Percentiles rank a stretch among this genome's conserved stretches.
These are phyloP conservation scores for Xylariales sp. DNA, from an alignment of 2,329 filamentous ascomycete species.

Conservation along the genomic window DNA sequence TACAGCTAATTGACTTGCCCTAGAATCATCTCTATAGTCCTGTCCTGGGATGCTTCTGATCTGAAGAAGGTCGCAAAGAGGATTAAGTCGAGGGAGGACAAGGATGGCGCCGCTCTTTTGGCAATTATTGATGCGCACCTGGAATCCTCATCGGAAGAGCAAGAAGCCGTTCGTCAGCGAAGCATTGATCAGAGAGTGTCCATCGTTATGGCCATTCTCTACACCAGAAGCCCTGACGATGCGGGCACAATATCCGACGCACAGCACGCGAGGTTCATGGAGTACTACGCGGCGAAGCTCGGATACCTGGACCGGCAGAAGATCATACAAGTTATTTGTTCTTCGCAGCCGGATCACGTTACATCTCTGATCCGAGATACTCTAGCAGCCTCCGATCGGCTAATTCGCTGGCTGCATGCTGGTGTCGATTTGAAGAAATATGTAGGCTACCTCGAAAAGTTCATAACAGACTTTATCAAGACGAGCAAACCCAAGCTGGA, in stretches of 20 bases:
- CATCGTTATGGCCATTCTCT: conserved; percentile 64
- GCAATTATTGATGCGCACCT: conserved; percentile 57
- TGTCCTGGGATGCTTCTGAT: conserved; percentile 69
- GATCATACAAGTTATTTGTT: conserved; percentile 63
- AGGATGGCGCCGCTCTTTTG: conserved; percentile 57
- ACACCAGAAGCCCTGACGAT: conserved; percentile 41
- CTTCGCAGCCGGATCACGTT: conserved; percentile 66
- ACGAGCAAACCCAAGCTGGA: conserved; percentile 41
- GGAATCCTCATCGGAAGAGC: conserved; percentile 45
- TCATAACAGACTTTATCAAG: conserved; percentile 68
- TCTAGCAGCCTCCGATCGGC: conserved; percentile 66
- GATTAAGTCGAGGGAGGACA: conserved; percentile 58
- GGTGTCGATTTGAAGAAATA: conserved; percentile 68
- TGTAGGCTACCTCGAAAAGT: conserved; percentile 61
- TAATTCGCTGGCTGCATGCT: conserved; percentile 69
- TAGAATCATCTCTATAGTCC: conserved; percentile 68
- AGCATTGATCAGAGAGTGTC: conserved; percentile 51
- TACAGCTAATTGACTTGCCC: no score
- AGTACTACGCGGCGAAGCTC: conserved; percentile 68
- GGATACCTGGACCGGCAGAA: conserved; percentile 70
- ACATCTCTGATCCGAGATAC: conserved; percentile 62
- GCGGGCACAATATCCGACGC: conserved; percentile 45
- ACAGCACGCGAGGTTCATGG: conserved; percentile 61
- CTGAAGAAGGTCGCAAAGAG: conserved; percentile 62
- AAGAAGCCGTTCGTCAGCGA: conserved; percentile 52